Evolutionary conservation across 129 eudicot genomes (phyloP).

Genomic region (Tagetes erecta): DNA sequence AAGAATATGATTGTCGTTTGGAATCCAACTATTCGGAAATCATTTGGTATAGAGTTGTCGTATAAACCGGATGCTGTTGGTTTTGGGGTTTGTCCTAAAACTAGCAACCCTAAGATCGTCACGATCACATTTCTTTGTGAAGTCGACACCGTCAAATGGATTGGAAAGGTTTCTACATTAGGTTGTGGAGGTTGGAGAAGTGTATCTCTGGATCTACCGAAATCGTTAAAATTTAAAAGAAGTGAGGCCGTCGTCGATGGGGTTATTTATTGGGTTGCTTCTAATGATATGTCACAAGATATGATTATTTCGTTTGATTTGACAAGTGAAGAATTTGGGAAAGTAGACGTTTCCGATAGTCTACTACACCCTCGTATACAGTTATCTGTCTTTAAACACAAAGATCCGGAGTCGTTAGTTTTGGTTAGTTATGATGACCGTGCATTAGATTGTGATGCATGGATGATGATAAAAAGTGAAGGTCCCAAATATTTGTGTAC

Average conservation of each 20-base stretch:
- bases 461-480: neutral
- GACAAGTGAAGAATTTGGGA: neutral
- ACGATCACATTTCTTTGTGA: neutral
- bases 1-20: neutral
- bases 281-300: neutral
- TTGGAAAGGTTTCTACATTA: neutral
- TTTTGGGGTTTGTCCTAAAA: neutral
- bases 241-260: neutral
- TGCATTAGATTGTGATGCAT: neutral
- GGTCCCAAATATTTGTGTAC: neutral
- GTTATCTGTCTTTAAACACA: neutral
- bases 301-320: neutral
- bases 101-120: neutral
- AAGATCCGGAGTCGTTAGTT: neutral
- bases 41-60: neutral
- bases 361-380: neutral
- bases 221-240: neutral
- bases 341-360: neutral
- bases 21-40: neutral
- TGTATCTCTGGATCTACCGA: neutral
- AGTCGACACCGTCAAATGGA: too few species aligned
- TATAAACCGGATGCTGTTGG: neutral
- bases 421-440: neutral
- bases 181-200: neutral
- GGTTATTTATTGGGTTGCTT: neutral